phyloP scores from a whole-genome alignment of 2,329 filamentous ascomycete genomes.

The Botrytis byssoidea region DNA sequence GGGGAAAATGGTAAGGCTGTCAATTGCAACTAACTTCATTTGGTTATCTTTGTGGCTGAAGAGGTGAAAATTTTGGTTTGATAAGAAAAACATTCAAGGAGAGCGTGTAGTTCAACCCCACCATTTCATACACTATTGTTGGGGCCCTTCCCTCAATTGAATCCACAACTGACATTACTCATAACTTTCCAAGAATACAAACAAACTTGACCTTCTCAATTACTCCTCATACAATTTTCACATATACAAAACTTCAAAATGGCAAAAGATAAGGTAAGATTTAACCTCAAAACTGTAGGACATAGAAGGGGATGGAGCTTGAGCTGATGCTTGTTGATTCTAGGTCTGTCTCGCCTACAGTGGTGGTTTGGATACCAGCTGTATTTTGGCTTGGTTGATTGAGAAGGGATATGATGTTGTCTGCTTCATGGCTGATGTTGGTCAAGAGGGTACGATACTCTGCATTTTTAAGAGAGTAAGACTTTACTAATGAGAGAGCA shows the following conservation, averaged over 20 bases:
- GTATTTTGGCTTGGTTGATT: constrained; percentile 47
- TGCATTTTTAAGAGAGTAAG: constrained; percentile 24
- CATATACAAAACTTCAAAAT: constrained; percentile 24
- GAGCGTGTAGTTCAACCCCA: not conserved
- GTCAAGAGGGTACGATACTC: constrained; percentile 53
- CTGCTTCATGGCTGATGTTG: constrained; percentile 65
- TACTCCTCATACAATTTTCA: not conserved
- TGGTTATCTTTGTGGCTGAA: constrained; percentile 23
- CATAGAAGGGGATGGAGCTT: constrained; percentile 15
- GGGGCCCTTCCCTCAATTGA: constrained; percentile 15
- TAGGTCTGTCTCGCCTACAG: constrained; percentile 46
- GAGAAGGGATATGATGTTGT: constrained; percentile 50
- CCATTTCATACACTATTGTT: not conserved
- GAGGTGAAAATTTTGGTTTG: constrained; percentile 12
- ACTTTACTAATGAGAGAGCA: constrained; percentile 28
- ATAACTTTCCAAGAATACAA: constrained; percentile 3
- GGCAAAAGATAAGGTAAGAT: constrained; percentile 34
- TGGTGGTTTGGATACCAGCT: constrained; percentile 48
- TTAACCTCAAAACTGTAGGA: not conserved
- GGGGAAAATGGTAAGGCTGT: constrained; percentile 13
- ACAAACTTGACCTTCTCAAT: not conserved
- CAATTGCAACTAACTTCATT: constrained; percentile 22
- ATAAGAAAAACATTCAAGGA: not conserved
- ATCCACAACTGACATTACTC: not conserved
- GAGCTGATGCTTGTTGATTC: constrained; percentile 24